Evolutionary conservation across 2,329 filamentous ascomycete species (phyloP), one percentile per base, ranked within the genome.

Genomic region (Ophiocordyceps camponoti-rufipedis): DNA sequence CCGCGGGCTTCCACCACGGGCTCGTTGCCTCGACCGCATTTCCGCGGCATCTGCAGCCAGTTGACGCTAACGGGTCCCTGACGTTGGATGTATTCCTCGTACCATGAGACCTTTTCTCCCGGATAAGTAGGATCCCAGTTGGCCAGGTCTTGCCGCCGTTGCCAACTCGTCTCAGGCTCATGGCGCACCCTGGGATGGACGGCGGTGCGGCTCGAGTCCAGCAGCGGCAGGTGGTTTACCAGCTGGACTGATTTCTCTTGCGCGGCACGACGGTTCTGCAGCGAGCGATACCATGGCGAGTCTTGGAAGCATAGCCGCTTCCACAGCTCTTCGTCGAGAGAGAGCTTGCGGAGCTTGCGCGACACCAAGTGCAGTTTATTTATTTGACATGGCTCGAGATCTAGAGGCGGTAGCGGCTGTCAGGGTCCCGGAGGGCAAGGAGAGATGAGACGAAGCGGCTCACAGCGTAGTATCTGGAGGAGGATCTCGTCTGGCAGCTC

Each of bases 81-180:
- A 32, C 88, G 74, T 45, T 88, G 85, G 50, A 93, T 81, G 56
- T 87, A 94, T 60, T 95, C 88, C 46, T 83, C 74, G 59, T 94
- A 94, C 82, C 86, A 95, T 43, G 83, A 78, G 18, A 88, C 70
- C 39, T 68, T 68, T 62, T 95, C 87, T 5, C 63, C 66, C 0
- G 78, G 74, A 50, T 82, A 86, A 0, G 75, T 76, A 1, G 85
- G 85, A 53, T 94, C 85, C 87, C 87, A 94, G 52, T 85, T 85
- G 5, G 80, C 79, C 55, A 83, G 67, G 47, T 85, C 72, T 44
- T 78, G 72, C 1, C 56, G 46, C 29, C 52, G 52, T 28, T 53
- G 55, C 39, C 54, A 46, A 45, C 50, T 54, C 35, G 18, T 31
- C 29, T 31, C 29, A 31, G 9, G 7, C 29, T 31, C 29, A 9